Percentiles rank a stretch among this genome's conserved stretches.
Evolutionary conservation across 768 basidiomycete genomes (phyloP).

Genomic region (Tricholoma sp.): DNA sequence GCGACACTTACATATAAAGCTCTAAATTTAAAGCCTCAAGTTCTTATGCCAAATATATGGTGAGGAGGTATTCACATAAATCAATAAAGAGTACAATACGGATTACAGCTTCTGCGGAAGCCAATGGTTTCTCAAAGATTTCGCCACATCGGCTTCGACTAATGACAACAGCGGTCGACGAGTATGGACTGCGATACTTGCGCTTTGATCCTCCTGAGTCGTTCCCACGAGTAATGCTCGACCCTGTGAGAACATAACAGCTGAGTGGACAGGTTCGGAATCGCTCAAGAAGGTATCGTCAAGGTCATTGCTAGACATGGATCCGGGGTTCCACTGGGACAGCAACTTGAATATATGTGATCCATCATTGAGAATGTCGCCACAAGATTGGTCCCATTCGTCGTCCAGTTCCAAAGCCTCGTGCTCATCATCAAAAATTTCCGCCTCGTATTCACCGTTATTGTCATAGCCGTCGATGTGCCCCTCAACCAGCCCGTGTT

Average conservation of each 20-base stretch:
- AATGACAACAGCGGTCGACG: constrained; percentile 25
- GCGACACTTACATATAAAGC: too few species aligned
- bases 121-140: constrained; percentile 57
- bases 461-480: not conserved
- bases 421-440: not conserved
- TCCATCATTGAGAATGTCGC: not conserved
- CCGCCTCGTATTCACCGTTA: not conserved
- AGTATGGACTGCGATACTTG: not conserved
- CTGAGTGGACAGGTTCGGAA: not conserved
- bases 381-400: not conserved
- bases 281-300: not conserved
- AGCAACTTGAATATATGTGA: not conserved
- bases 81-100: not conserved
- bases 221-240: constrained; percentile 45
- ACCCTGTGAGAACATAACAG: constrained; percentile 25
- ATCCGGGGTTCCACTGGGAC: not conserved
- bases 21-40: too few species aligned
- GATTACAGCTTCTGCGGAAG: constrained; percentile 49
- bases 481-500: not conserved
- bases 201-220: constrained; percentile 7
- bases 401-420: not conserved
- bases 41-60: too few species aligned
- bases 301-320: not conserved
- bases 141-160: constrained; percentile 63
- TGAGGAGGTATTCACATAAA: too few species aligned